phyloP scores from a whole-genome alignment of 768 basidiomycete species.

The Gautieria morchelliformis region DNA sequence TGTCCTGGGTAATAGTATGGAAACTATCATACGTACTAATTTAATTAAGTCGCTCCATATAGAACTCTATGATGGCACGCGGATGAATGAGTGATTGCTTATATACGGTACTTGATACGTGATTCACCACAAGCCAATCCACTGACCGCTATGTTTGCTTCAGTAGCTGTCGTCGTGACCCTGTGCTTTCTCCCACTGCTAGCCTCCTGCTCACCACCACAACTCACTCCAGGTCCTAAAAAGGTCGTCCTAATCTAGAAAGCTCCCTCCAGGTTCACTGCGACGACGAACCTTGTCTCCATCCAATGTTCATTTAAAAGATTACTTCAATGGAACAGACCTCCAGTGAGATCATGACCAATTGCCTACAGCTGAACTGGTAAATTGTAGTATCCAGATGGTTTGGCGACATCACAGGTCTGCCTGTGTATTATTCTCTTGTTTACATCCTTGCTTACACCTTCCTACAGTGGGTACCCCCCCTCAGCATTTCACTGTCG shows the following conservation, averaged over 20 bases:
- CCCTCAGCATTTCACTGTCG: constrained; percentile 14
- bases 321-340: constrained; percentile 47
- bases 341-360: constrained; percentile 30
- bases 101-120: no score
- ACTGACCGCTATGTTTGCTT: neutral
- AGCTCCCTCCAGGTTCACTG: no score
- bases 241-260: constrained; percentile 1
- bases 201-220: neutral
- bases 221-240: neutral
- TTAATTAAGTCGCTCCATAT: no score
- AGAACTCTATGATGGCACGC: no score
- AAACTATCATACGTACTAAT: no score
- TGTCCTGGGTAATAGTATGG: no score
- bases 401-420: constrained; percentile 36
- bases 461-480: constrained; percentile 13
- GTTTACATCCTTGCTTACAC: no score
- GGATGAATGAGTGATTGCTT: no score
- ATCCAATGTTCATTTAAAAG: neutral
- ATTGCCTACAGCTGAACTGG: neutral
- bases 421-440: neutral
- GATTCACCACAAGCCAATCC: no score
- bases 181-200: no score
- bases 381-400: constrained; percentile 25
- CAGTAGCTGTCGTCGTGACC: neutral
- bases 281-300: neutral